Base-by-base conservation (phyloP, 352 stramenopile species). In the Phytopythium vexans region DNA sequence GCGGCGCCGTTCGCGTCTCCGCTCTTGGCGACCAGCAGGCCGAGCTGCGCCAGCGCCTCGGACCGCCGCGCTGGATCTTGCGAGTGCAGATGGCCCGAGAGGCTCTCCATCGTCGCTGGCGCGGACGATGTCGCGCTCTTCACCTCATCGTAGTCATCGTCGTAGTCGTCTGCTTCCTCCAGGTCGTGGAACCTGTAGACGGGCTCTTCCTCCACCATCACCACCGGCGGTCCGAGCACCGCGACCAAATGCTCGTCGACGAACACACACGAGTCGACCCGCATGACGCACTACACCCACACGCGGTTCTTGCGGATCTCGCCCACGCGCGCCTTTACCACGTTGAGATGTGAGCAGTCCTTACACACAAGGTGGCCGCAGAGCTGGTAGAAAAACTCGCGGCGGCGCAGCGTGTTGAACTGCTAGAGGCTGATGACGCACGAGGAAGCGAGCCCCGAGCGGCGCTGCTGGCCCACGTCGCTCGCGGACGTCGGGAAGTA, bases 361-460 rank as follows among this genome's bases (percentile, higher is more conserved):
- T 50, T 37, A 42, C 73, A 84, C 12, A 68, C 62, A 27, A 64
- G 62, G 46, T 78, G 56, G 11, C 72, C 72, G 43, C 72, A 82
- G 31, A 82, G 56, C 54, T 82, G 62, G 56, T 68, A 82, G 50
- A 74, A 78, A n/a, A 67, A 64, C 38, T 78, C 68, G 21, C 60
- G 57, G 16, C 69, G 69, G 39, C 68, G 75, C 48, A 84, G 72
- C 27, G 41, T 49, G 49, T 27, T 27, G 39, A 84, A 84, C 8
- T 33, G 27, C 49, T 79, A 78, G 43, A 12, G 27, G 61, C 77
- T 88, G 44, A 88, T 78, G 4, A 42, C 56, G 50, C 73, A 27
- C 21, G 21, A 27, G 21, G 2, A 27, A 27, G 2, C 21, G 21
- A 27, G 21, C 21, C 21, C 2, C 12, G 48, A 53, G 49, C 77